Evolutionary conservation across 2,329 filamentous ascomycete genomes (phyloP).

Genomic region (Fusarium subtropicale): DNA sequence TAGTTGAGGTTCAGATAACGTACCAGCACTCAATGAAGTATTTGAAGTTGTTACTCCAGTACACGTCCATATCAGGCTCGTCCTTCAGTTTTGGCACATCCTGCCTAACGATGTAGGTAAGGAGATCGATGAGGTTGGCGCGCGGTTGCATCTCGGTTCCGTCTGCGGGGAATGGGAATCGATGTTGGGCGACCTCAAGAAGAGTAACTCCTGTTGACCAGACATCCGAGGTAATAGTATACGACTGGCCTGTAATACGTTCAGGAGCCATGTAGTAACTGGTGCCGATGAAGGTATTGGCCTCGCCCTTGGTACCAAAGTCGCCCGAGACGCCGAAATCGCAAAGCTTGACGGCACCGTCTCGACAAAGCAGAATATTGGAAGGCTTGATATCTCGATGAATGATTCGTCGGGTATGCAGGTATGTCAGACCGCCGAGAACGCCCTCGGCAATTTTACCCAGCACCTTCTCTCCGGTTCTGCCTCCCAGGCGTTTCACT

Average conservation of each 20-base stretch:
- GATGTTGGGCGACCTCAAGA: conserved; percentile 98
- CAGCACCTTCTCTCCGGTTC: conserved; percentile 96
- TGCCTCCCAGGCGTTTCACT: conserved; percentile 92
- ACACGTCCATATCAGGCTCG: conserved; percentile 87
- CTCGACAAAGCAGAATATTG: conserved; percentile 93
- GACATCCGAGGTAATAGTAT: conserved; percentile 98
- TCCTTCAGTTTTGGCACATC: conserved; percentile 96
- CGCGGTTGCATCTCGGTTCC: conserved; percentile 95
- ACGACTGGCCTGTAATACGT: conserved; percentile 95
- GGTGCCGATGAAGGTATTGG: conserved; percentile 98
- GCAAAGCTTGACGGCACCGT: conserved; percentile 95
- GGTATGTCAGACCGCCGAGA: conserved; percentile 90
- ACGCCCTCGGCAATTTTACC: conserved; percentile 98
- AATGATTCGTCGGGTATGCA: conserved; percentile 96
- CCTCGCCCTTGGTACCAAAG: conserved; percentile 98
- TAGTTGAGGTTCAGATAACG: conserved; percentile 54
- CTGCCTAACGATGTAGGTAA: conserved; percentile 98
- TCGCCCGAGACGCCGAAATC: conserved; percentile 98
- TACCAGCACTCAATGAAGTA: conserved; percentile 99
- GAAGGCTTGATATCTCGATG: conserved; percentile 99
- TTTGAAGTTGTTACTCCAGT: conserved; percentile 98
- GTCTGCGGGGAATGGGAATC: conserved; percentile 97
- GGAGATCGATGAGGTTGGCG: conserved; percentile 90
- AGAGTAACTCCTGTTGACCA: conserved; percentile 98
- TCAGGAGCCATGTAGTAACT: conserved; percentile 99